Evolutionary conservation across 2,329 filamentous ascomycete genomes (phyloP), one percentile per base, ranked within the genome.

Genomic region (Diaporthe eres): DNA sequence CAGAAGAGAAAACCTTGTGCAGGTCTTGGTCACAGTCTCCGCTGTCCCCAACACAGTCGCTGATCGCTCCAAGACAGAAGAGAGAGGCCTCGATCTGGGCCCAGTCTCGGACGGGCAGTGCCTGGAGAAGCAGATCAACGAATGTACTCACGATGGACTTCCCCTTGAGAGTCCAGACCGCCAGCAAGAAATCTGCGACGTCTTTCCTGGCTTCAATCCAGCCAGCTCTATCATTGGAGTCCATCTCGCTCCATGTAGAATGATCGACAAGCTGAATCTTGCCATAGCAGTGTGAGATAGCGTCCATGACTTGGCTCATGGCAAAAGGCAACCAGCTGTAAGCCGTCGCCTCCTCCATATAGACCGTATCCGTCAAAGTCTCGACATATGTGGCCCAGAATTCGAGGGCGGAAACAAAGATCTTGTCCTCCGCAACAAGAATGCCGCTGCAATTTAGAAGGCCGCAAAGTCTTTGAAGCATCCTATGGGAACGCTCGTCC

Each of bases 301-400:
- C 92, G 77, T 91, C 88, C 78, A 92, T 89, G 28, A 94, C 86
- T 74, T 92, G 88, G 10, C 86, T 84, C 68, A 91, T 87, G 2
- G 93, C 92, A 10, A 86, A 82, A 10, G 86, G 84, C 67, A 93
- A 87, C 92, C 93, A 95, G 9, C 83, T 79, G 3, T 86, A 83
- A 7, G 85, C 83, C 6, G 83, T 81, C 5, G 84, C 84, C 34
- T 88, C 86, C n/a, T 87, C 86, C 1, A 88, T 88, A 76, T 88
- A 90, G 61, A 89, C 84, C 13, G 84, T 86, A 81, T 92, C 93
- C 76, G 88, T 90, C 86, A 92, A 87, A 17, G 90, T 90, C 83
- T 95, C 94, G 8, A 94, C 90, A 81, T 93, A 95, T 1, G 91
- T 92, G 25, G 91, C 93, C 94, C 95, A 97, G 81, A 97, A 96